Conservation (phyloP, 1,284 basidiomycete genomes). For the Lentinula novae-zelandiae region DNA sequence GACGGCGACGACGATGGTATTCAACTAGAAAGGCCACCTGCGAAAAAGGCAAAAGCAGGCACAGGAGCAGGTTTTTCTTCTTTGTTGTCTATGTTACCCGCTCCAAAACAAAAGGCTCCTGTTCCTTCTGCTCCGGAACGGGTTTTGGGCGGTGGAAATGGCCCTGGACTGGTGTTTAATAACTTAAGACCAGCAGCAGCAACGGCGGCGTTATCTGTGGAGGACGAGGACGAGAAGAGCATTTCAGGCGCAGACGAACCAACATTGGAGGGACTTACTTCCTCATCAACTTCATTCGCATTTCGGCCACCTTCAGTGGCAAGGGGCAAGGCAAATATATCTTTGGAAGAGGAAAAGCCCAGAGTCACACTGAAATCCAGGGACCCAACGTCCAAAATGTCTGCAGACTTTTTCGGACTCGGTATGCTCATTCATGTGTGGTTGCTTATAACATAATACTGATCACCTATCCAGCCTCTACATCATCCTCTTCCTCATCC, state of each 20-base stretch:
- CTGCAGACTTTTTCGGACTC: constrained; percentile 67
- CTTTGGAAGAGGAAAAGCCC: constrained; percentile 49
- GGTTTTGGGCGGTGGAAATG: constrained; percentile 61
- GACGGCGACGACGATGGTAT: constrained; percentile 38
- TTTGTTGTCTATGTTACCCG: constrained; percentile 70
- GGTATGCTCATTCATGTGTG: constrained; percentile 24
- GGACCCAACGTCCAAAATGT: constrained; percentile 31
- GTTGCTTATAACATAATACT: background rate
- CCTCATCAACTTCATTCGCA: constrained; percentile 29
- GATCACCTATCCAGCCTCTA: background rate
- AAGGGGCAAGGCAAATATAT: constrained; percentile 58
- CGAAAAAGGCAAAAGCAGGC: constrained; percentile 56
- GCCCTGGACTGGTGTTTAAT: constrained; percentile 58
- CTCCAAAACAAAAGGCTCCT: constrained; percentile 60
- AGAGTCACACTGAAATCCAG: constrained; percentile 18
- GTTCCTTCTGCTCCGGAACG: constrained; percentile 40
- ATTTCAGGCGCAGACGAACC: constrained; percentile 13
- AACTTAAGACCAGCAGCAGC: constrained; percentile 20
- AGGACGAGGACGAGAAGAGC: background rate
- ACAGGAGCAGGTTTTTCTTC: constrained; percentile 60
- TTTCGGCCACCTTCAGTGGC: constrained; percentile 57
- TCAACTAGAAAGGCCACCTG: constrained; percentile 43
- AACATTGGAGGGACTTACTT: constrained; percentile 7
- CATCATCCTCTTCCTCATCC: background rate
- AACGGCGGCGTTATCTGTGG: constrained; percentile 11